Percentiles rank a stretch among this genome's conserved stretches.
These are phyloP conservation scores for Excoecaria cochinchinensis DNA, from an alignment of 345 rosid genomes.

Conservation along the genomic window DNA sequence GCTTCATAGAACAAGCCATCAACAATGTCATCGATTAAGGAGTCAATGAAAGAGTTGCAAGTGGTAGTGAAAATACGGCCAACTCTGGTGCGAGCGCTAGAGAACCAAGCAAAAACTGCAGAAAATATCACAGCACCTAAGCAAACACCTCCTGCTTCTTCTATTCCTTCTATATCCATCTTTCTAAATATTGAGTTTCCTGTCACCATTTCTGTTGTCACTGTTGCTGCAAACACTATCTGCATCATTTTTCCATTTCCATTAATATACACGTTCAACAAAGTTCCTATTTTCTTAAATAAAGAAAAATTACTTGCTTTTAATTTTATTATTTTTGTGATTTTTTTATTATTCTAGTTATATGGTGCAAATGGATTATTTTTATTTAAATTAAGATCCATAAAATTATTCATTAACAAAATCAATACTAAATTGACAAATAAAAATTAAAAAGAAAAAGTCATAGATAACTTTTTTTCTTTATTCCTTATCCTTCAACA, in stretches of 20 bases:
- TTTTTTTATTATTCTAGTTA: too few relatives aligned
- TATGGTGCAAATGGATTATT: too few relatives aligned
- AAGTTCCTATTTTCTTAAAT: background rate
- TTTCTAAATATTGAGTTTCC: conserved; percentile 80
- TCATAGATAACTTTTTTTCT: too few relatives aligned
- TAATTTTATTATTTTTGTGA: too few relatives aligned
- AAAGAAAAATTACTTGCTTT: background rate
- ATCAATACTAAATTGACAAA: too few relatives aligned
- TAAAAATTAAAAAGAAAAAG: too few relatives aligned
- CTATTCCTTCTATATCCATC: conserved; percentile 72
- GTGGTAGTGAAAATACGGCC: conserved; percentile 65
- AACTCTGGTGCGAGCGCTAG: conserved; percentile 69
- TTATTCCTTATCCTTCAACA: too few relatives aligned
- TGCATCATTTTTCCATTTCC: conserved; percentile 20
- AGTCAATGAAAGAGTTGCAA: conserved; percentile 78
- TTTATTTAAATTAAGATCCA: too few relatives aligned
- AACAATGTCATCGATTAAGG: conserved; percentile 76
- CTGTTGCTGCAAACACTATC: conserved; percentile 81
- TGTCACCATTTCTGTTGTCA: conserved; percentile 63
- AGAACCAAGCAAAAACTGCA: conserved; percentile 73
- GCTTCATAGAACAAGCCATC: conserved; percentile 88
- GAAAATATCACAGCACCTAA: conserved; percentile 67
- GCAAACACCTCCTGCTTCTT: conserved; percentile 62
- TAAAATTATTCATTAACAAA: too few relatives aligned
- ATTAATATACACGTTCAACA: too few relatives aligned